Base-by-base conservation (phyloP, 1,284 basidiomycete species). In the Irpex lacteus region DNA sequence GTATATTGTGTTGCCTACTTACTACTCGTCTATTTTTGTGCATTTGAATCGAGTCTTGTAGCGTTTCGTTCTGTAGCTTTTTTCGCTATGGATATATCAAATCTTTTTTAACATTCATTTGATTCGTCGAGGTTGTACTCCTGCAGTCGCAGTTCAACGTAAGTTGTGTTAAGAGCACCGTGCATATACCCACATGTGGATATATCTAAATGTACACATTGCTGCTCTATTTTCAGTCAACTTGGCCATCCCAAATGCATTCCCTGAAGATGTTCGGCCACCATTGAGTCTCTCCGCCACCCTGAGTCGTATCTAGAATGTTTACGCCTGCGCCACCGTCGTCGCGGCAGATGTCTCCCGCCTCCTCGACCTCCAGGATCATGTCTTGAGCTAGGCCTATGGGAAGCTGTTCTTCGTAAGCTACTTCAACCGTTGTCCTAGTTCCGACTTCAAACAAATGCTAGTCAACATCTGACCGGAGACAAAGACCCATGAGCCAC, bases 301-400 rank as follows among this genome's bases (percentile, higher is more conserved):
- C 58, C 62, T 53, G 57, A 52, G 38, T 56, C 21, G 62, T 47
- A 52, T 60, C 63, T 63, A 73, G 66, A 9, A 75, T 70, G 62
- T 68, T 73, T 63, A 86, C 79, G 63, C 80, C 78, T 60, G 78
- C 74, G 18, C 74, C 73, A 40, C 76, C 80, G 67, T 94, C 92
- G 74, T 96, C 95, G 68, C 93, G 81, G 70, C 90, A 90, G 32
- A 96, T 80, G 64, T 82, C 83, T 0, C 86, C 85, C 38, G 83
- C 82, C 59, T 75, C 75, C 77, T 95, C 94, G 4, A 91, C 85
- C 55, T 85, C 85, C 55, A 81, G 80, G 34, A 96, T 78, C 84
- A 96, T 85, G 73, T 96, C 92, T 62, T 81, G 80, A 2, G 87
- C 83, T 57, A 97, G 80, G 15, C 86, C 88, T 19, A 94, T 82